Conservation (phyloP, 805 yeast genomes). For the Barnettozyma botsteinii region DNA sequence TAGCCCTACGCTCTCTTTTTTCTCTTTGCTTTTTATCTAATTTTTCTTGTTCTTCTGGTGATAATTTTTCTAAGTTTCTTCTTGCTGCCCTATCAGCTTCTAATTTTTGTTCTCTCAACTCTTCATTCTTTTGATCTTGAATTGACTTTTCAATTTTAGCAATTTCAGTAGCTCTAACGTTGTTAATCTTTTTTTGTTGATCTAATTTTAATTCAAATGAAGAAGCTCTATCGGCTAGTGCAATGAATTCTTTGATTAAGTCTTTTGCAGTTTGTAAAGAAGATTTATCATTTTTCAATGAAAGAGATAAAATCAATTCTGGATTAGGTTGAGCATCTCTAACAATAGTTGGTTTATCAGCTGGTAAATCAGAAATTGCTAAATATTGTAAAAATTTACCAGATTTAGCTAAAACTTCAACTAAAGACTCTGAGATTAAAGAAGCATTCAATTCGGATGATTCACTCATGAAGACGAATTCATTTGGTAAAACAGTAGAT, state of each 20-base stretch:
- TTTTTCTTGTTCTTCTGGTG: constrained; percentile 77
- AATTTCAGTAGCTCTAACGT: constrained; percentile 70
- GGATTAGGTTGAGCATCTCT: constrained; percentile 47
- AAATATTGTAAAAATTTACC: constrained; percentile 53
- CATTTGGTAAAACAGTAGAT: constrained; percentile 59
- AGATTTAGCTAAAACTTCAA: constrained; percentile 37
- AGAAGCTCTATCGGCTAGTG: constrained; percentile 47
- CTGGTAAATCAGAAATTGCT: constrained; percentile 80
- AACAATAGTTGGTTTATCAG: constrained; percentile 59
- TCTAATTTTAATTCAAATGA: constrained; percentile 61
- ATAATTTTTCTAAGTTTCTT: constrained; percentile 49
- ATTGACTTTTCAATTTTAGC: constrained; percentile 62
- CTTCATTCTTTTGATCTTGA: constrained; percentile 63
- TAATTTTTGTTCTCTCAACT: constrained; percentile 61
- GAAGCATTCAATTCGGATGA: constrained; percentile 71
- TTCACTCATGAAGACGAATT: constrained; percentile 87
- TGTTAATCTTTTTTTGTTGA: constrained; percentile 66
- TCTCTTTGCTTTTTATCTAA: constrained; percentile 72
- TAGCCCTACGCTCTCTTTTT: constrained; percentile 78
- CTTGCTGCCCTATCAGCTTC: constrained; percentile 62
- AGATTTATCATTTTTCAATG: constrained; percentile 41
- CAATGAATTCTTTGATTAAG: constrained; percentile 51
- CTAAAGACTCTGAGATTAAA: constrained; percentile 45
- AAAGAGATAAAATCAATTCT: constrained; percentile 49
- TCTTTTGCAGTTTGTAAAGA: constrained; percentile 46